A percentile compares a stretch with the other conserved stretches of the same genome.
Evolutionary conservation across 805 yeast genomes (phyloP).

Genomic region (Candida sanyiensis): DNA sequence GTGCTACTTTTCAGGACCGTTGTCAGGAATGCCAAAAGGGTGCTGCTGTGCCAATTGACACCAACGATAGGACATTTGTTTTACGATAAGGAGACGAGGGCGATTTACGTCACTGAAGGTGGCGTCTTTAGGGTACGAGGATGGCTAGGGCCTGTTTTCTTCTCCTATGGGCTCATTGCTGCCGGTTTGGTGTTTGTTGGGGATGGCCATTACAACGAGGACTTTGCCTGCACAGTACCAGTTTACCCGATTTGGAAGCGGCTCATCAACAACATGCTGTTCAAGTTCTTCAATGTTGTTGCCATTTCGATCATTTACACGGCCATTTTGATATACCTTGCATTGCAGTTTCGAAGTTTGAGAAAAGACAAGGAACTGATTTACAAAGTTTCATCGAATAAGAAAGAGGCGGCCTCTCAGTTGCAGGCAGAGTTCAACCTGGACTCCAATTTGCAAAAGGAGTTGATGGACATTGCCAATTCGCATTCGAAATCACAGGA

Average conservation of each 20-base stretch:
- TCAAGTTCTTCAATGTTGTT: conserved; percentile 16
- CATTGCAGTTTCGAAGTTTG: neutral
- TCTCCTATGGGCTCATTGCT: neutral
- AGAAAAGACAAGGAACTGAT: neutral
- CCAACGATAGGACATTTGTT: neutral
- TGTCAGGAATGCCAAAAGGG: conserved; percentile 2
- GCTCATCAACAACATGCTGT: conserved; percentile 14
- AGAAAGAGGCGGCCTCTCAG: too few species aligned
- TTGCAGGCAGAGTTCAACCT: neutral
- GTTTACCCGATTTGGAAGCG: conserved; percentile 19
- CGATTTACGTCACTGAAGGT: conserved; percentile 17
- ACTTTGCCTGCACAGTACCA: conserved; percentile 18
- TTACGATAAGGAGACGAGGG: neutral
- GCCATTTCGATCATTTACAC: conserved; percentile 15
- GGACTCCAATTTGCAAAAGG: conserved; percentile 13
- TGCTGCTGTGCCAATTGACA: neutral
- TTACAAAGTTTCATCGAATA: neutral
- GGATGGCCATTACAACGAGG: conserved; percentile 9
- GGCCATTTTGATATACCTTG: conserved; percentile 14
- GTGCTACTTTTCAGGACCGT: conserved; percentile 8
- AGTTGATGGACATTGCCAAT: conserved; percentile 14
- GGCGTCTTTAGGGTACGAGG: conserved; percentile 17
- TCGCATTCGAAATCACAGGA: conserved; percentile 2
- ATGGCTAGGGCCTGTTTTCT: neutral
- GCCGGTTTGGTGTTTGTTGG: conserved; percentile 15